phyloP scores from a whole-genome alignment of 1,284 basidiomycete species.

The Pseudozyma thailandica region DNA sequence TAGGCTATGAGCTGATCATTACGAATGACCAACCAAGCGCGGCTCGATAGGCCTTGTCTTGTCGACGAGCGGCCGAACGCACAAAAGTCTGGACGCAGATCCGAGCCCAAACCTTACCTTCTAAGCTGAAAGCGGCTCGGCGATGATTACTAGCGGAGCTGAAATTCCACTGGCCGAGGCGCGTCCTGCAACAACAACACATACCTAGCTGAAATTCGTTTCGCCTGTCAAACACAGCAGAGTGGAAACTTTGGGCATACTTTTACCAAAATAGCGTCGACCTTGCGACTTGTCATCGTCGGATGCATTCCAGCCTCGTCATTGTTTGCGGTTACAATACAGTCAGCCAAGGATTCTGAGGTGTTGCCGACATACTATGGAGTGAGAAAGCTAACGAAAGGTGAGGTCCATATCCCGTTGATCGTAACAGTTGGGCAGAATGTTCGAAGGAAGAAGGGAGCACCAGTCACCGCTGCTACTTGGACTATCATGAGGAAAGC shows the following conservation, averaged over 20 bases:
- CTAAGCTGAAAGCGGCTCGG: constrained; percentile 13
- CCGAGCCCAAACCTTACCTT: too few species aligned
- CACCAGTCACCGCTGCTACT: neutral
- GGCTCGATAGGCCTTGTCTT: too few species aligned
- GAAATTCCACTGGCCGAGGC: constrained; percentile 9
- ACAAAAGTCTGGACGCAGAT: neutral
- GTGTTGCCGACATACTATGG: neutral
- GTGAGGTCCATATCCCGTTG: too few species aligned
- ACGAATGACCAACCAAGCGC: too few species aligned
- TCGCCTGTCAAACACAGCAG: constrained; percentile 1
- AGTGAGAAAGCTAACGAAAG: neutral
- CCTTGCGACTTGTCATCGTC: neutral
- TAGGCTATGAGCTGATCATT: too few species aligned
- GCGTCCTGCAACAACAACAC: too few species aligned
- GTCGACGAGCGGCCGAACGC: too few species aligned
- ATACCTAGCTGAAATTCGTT: too few species aligned
- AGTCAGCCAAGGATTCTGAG: neutral
- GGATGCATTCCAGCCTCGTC: neutral
- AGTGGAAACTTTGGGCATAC: neutral
- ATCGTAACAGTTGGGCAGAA: constrained; percentile 12
- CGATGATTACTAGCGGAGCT: constrained; percentile 12
- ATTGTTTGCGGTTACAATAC: neutral
- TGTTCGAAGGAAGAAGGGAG: constrained; percentile 26
- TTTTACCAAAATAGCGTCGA: constrained; percentile 4
- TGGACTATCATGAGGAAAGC: neutral